Conservation (phyloP, 1,284 basidiomycete genomes). For the Sanghuangporus sanghuang region DNA sequence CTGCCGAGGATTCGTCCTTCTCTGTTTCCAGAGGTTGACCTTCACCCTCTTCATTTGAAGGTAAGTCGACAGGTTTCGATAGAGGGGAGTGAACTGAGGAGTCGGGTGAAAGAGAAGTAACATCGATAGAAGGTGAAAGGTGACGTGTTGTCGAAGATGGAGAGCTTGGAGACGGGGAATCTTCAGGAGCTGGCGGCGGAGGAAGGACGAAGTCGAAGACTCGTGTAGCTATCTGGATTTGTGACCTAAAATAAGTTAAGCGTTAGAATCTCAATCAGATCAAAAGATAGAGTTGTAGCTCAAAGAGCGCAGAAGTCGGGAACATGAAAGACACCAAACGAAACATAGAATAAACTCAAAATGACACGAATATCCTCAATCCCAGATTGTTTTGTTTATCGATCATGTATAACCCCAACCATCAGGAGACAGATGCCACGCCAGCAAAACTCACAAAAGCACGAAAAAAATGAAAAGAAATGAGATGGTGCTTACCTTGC, state of each 20-base stretch:
- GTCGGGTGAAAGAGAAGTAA: constrained; percentile 77
- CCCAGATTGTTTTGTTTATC: not conserved
- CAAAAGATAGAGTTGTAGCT: not conserved
- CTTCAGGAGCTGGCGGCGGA: constrained; percentile 64
- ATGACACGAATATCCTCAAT: not conserved
- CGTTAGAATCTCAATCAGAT: constrained; percentile 12
- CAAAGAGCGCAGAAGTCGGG: not conserved
- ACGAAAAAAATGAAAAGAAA: not conserved
- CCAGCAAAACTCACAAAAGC: not conserved
- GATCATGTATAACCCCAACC: not conserved
- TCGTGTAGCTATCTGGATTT: constrained; percentile 97
- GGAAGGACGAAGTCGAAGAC: constrained; percentile 97
- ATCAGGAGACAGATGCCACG: constrained; percentile 6
- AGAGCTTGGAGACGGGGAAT: constrained; percentile 72
- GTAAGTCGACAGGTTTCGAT: constrained; percentile 23
- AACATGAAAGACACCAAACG: not conserved
- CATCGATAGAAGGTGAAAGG: constrained; percentile 64
- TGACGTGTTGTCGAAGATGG: constrained; percentile 57
- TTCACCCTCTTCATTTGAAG: constrained; percentile 18
- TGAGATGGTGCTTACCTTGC: constrained; percentile 57
- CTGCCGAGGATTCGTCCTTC: constrained; percentile 27
- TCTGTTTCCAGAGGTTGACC: constrained; percentile 26
- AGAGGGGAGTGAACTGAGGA: constrained; percentile 72
- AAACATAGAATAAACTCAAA: not conserved
- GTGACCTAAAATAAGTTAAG: constrained; percentile 51